Evolutionary conservation across 129 eudicot species (phyloP).

Genomic region (Flaveria bidentis): DNA sequence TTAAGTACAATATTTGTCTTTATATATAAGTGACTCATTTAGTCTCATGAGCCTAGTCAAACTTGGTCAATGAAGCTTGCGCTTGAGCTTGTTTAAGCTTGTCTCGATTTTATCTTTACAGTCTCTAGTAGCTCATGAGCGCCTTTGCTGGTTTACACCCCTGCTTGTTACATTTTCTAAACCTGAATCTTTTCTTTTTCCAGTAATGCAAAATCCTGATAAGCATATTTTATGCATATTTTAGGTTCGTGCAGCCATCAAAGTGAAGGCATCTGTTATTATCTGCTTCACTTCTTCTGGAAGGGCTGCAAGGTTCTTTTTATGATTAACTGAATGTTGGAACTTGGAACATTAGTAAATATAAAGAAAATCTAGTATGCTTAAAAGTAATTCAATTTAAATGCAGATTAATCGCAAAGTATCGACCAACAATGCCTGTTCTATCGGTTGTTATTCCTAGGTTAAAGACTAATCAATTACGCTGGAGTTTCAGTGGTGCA

Average conservation of each 20-base stretch:
- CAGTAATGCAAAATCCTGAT: slow-evolving; percentile 2
- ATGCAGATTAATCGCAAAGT: slow-evolving; percentile 69
- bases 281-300: slow-evolving; percentile 74
- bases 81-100: not conserved
- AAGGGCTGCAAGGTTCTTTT: slow-evolving; percentile 61
- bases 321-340: not conserved
- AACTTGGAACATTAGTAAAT: not conserved
- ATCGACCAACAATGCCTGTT: slow-evolving; percentile 80
- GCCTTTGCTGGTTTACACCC: not conserved
- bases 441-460: slow-evolving; percentile 72
- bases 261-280: slow-evolving; percentile 73
- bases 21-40: not conserved
- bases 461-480: slow-evolving; percentile 59
- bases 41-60: not conserved
- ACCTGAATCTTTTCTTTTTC: not conserved
- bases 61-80: not conserved
- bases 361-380: not conserved
- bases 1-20: too few species aligned
- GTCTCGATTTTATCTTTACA: not conserved
- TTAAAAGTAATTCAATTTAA: not conserved
- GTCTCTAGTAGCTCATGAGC: not conserved
- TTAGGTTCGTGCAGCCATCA: slow-evolving; percentile 72
- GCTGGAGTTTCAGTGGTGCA: slow-evolving; percentile 76
- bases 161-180: not conserved
- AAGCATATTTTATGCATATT: not conserved